Percentiles rank a stretch among this genome's conserved stretches.
phyloP scores from a whole-genome alignment of 2,329 filamentous ascomycete genomes.

The Botrytis pseudocinerea region DNA sequence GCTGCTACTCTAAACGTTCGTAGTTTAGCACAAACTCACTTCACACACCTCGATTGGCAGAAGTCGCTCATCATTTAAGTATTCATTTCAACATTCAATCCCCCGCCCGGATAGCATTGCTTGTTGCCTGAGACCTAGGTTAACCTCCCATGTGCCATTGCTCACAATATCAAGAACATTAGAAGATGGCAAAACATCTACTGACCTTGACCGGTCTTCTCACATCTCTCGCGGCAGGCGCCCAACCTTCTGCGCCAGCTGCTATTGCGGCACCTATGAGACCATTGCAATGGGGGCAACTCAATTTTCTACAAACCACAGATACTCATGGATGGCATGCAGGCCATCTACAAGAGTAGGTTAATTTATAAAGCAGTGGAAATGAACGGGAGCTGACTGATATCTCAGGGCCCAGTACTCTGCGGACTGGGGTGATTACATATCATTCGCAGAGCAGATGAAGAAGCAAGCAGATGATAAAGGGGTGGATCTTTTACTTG shows the following conservation, averaged over 20 bases:
- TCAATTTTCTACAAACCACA: conserved; percentile 97
- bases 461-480: conserved; percentile 73
- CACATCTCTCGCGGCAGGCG: conserved; percentile 43
- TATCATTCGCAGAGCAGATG: conserved; percentile 87
- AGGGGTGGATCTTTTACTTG: conserved; percentile 82
- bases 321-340: conserved; percentile 96
- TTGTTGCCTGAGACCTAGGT: neutral
- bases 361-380: neutral
- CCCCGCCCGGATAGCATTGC: neutral
- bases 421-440: conserved; percentile 96
- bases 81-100: neutral
- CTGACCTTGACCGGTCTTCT: conserved; percentile 32
- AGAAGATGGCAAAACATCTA: conserved; percentile 28
- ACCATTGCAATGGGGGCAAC: conserved; percentile 83
- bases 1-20: neutral
- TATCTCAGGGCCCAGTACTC: conserved; percentile 75
- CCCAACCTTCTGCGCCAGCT: conserved; percentile 77
- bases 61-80: neutral
- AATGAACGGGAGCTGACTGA: conserved; percentile 26
- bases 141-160: neutral
- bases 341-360: conserved; percentile 86
- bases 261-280: conserved; percentile 81
- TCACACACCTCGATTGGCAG: neutral
- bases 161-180: neutral
- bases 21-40: neutral